Base-by-base conservation (phyloP, 257 asterid genomes). In the Nicotiana undulata region DNA sequence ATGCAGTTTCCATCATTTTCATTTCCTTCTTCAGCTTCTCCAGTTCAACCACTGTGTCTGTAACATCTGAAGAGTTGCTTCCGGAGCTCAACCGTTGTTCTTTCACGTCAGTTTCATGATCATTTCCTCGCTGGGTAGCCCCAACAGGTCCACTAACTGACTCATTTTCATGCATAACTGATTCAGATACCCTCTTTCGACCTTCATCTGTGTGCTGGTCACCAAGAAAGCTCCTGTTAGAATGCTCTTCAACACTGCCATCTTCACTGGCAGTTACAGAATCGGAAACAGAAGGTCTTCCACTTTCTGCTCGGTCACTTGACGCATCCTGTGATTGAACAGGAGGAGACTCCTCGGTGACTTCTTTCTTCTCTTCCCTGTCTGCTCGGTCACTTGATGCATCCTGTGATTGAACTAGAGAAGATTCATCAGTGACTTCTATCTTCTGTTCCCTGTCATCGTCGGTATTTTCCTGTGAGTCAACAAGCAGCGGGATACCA, bases 1-100 rank as follows among this genome's bases (percentile, higher is more conserved):
- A 79, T 80, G 98, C 98, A 86, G 88, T 86, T 89, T 94, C 97
- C 97, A 94, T 92, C 97, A 94, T 92, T 88, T 89, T 90, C 95
- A 91, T 92, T 74, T 94, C 98, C 89, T 90, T 90, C 89, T 90
- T 92, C 87, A 93, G 61, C 88, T 92, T 93, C 87, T 90, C 96
- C 85, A 91, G 76, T 86, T 93, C 97, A 80, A 88, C 84, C 75
- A 81, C 84, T 79, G 94, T 83, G 81, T 85, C 87, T 31, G 84
- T 77, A 83, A 77, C 78, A 85, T 83, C 87, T 16, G 87, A 46
- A 28, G 85, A 85, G 84, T 85, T 88, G 84, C 86, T 87, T 80
- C 85, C 88, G n/a, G 88, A 80, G 80, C 86, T 86, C 82, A 79
- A 52, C 68, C 44, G 75, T 63, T 55, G 84, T 67, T 86, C 89